These are phyloP conservation scores for Stipa capillata DNA, from an alignment of 176 grass and related monocot species.

Conservation along the genomic window DNA sequence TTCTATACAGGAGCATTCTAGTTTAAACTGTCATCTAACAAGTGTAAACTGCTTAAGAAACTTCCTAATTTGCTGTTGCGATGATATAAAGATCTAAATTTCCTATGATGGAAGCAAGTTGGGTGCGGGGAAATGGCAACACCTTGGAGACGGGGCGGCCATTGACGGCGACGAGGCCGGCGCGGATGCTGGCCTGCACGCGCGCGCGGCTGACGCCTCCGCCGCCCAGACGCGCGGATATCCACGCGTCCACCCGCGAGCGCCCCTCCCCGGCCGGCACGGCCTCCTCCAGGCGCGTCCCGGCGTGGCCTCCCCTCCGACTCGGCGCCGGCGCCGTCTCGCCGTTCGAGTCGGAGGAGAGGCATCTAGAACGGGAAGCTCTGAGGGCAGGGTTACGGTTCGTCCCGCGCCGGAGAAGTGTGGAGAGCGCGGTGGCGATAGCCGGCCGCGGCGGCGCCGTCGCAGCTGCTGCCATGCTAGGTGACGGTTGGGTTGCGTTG, in stretches of 20 bases:
- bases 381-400: background rate
- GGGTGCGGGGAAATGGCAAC: background rate
- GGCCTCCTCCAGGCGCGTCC: slow-evolving; percentile 57
- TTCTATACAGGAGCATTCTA: background rate
- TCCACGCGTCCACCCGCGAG: slow-evolving; percentile 73
- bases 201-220: slow-evolving; percentile 68
- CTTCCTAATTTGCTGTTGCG: too few species aligned
- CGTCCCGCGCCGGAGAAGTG: background rate
- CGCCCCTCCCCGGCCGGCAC: slow-evolving; percentile 42
- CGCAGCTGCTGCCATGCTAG: slow-evolving; percentile 3
- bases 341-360: slow-evolving; percentile 6
- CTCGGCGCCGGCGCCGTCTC: slow-evolving; percentile 6
- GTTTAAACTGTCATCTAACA: background rate
- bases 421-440: slow-evolving; percentile 10
- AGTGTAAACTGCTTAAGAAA: background rate
- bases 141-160: slow-evolving; percentile 75
- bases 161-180: slow-evolving; percentile 91
- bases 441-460: slow-evolving; percentile 20
- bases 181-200: slow-evolving; percentile 84
- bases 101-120: background rate
- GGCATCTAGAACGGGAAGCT: background rate
- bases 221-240: slow-evolving; percentile 36
- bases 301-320: slow-evolving; percentile 40
- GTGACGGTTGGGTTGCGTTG: too few species aligned
- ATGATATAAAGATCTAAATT: background rate